Percentiles rank a stretch among this genome's conserved stretches.
Evolutionary conservation across 140 eudicot species (phyloP).

Genomic region (Stevia rebaudiana): DNA sequence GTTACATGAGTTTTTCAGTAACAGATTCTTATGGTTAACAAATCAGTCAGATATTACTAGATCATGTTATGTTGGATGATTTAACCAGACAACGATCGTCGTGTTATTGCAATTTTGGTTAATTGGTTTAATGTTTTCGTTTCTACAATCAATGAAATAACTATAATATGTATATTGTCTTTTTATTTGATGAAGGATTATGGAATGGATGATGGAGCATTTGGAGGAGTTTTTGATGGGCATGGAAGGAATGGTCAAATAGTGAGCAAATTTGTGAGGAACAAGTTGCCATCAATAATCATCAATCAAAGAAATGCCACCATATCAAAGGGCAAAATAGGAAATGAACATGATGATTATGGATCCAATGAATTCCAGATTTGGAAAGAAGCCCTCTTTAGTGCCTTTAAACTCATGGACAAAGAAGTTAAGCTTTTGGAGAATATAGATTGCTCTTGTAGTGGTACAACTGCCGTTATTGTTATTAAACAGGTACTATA

Average conservation of each 20-base stretch:
- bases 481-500: conserved; percentile 64
- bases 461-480: conserved; percentile 85
- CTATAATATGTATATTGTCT: neutral
- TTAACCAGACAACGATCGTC: neutral
- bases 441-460: conserved; percentile 57
- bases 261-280: conserved; percentile 67
- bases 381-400: conserved; percentile 60
- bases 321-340: conserved; percentile 29
- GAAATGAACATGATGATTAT: conserved; percentile 28
- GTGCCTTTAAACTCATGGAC: conserved; percentile 71
- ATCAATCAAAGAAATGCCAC: conserved; percentile 52
- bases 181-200: conserved; percentile 51
- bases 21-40: too few relatives aligned
- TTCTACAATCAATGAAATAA: neutral
- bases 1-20: neutral
- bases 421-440: conserved; percentile 69
- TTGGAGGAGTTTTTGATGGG: conserved; percentile 84
- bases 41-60: neutral
- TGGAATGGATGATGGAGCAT: conserved; percentile 63
- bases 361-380: conserved; percentile 31
- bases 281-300: conserved; percentile 63
- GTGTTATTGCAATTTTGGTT: neutral
- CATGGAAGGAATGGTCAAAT: conserved; percentile 75
- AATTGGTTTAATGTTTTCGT: neutral
- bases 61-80: neutral